A percentile compares a stretch with the other conserved stretches of the same genome.
phyloP scores from a whole-genome alignment of 805 yeast genomes.

The Barnettozyma sp. region DNA sequence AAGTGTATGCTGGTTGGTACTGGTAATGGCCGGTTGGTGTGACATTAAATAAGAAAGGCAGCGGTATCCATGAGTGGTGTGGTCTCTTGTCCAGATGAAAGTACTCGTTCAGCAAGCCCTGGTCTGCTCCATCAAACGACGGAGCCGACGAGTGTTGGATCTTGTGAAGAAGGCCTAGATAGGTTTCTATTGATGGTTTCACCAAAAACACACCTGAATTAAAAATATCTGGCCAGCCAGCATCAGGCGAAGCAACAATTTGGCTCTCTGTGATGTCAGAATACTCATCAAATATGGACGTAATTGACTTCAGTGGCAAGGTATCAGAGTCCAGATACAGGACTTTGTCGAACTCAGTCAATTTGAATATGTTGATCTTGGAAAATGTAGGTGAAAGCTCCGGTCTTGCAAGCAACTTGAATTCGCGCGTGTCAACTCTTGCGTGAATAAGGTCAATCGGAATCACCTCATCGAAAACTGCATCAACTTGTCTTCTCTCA shows the following conservation, averaged over 20 bases:
- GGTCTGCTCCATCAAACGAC: slow-evolving; percentile 85
- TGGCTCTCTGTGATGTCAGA: slow-evolving; percentile 20
- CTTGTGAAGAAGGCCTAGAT: slow-evolving; percentile 31
- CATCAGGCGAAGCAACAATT: slow-evolving; percentile 53
- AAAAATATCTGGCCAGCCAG: slow-evolving; percentile 86
- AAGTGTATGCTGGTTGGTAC: slow-evolving; percentile 60
- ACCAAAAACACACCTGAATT: slow-evolving; percentile 67
- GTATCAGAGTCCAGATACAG: slow-evolving; percentile 64
- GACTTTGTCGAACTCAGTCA: slow-evolving; percentile 37
- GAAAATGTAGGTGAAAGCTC: slow-evolving; percentile 46
- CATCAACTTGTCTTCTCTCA: slow-evolving; percentile 11
- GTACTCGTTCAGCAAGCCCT: slow-evolving; percentile 72
- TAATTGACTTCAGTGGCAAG: slow-evolving; percentile 34
- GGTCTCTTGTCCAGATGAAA: slow-evolving; percentile 30
- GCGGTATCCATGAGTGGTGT: slow-evolving; percentile 45
- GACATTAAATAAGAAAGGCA: slow-evolving; percentile 82
- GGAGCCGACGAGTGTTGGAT: slow-evolving; percentile 24
- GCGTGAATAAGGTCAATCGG: slow-evolving; percentile 23
- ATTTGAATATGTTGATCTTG: slow-evolving; percentile 44
- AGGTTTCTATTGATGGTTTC: slow-evolving; percentile 42
- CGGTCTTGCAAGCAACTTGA: slow-evolving; percentile 38
- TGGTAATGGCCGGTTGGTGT: slow-evolving; percentile 66
- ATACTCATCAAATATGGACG: slow-evolving; percentile 14
- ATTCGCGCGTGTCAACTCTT: slow-evolving; percentile 19
- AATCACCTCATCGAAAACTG: slow-evolving; percentile 25